phyloP scores from a whole-genome alignment of 305 asterid genomes.

The Fraxinus angustifolia region DNA sequence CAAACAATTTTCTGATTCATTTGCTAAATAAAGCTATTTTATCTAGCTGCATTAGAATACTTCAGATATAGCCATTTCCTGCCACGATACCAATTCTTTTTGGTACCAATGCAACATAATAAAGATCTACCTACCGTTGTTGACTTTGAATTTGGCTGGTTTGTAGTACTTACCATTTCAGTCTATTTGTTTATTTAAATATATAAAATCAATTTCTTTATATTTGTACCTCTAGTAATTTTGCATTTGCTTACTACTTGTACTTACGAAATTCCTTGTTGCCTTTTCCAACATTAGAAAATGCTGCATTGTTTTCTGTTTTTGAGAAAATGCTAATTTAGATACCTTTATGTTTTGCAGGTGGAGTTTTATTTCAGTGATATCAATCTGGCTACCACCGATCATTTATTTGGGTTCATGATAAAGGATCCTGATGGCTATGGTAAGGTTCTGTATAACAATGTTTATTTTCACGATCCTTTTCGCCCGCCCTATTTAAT shows the following conservation, averaged over 20 bases:
- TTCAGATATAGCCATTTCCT: background rate
- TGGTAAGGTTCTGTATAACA: conserved; percentile 39
- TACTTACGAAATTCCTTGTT: background rate
- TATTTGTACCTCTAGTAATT: background rate
- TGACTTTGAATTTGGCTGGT: background rate
- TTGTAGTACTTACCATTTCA: background rate
- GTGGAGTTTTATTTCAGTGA: conserved; percentile 93
- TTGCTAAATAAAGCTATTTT: background rate
- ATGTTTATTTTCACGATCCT: conserved; percentile 7
- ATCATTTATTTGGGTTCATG: conserved; percentile 68
- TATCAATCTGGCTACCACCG: conserved; percentile 84
- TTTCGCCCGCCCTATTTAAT: background rate
- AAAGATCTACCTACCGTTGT: background rate
- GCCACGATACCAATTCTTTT: background rate
- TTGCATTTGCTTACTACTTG: background rate
- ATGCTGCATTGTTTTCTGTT: background rate
- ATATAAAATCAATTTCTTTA: background rate
- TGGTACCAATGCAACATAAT: background rate
- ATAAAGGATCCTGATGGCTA: conserved; percentile 77
- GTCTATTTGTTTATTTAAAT: background rate
- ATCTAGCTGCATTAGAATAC: background rate
- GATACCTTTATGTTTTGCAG: conserved; percentile 37
- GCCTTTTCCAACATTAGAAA: background rate
- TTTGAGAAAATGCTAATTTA: background rate
- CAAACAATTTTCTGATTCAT: background rate